phyloP scores from a whole-genome alignment of 1,284 basidiomycete genomes.

The Apiotrichum sp. region DNA sequence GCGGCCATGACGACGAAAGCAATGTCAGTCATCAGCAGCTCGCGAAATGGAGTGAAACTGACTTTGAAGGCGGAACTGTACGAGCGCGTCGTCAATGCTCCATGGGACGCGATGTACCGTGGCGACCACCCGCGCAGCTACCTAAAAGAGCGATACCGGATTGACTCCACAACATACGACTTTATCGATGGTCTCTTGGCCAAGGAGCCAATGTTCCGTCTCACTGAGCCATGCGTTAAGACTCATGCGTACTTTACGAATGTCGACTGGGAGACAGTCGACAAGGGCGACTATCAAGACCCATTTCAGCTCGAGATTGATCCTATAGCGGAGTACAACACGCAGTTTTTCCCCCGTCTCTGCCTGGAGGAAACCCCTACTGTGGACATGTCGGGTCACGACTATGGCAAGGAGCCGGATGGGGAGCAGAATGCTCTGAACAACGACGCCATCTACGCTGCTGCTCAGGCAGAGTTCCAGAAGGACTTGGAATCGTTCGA shows the following conservation, averaged over 20 bases:
- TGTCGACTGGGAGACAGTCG: slow-evolving; percentile 53
- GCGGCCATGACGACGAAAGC: slow-evolving; percentile 17
- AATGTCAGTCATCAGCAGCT: slow-evolving; percentile 2
- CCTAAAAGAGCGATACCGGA: slow-evolving; percentile 42
- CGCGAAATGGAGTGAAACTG: not conserved
- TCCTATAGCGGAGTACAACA: slow-evolving; percentile 86
- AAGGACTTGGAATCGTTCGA: slow-evolving; percentile 31
- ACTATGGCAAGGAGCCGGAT: slow-evolving; percentile 18
- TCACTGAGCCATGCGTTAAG: slow-evolving; percentile 80
- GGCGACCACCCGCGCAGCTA: slow-evolving; percentile 12
- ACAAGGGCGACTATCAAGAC: slow-evolving; percentile 51
- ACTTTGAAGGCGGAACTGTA: slow-evolving; percentile 12
- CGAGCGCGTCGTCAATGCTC: slow-evolving; percentile 24
- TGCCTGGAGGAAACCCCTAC: slow-evolving; percentile 89
- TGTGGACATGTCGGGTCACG: slow-evolving; percentile 40
- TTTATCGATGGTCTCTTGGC: slow-evolving; percentile 88
- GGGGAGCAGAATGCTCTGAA: slow-evolving; percentile 26
- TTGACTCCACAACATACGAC: slow-evolving; percentile 91
- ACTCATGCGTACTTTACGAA: slow-evolving; percentile 91
- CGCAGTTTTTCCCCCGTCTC: slow-evolving; percentile 94
- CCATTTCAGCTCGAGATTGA: slow-evolving; percentile 96
- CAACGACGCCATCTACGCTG: slow-evolving; percentile 31
- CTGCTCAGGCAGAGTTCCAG: slow-evolving; percentile 25
- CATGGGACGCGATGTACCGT: slow-evolving; percentile 35
- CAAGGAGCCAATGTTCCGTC: slow-evolving; percentile 80